Evolutionary conservation across 345 rosid species (phyloP).

Genomic region (Dipteronia dyeriana): DNA sequence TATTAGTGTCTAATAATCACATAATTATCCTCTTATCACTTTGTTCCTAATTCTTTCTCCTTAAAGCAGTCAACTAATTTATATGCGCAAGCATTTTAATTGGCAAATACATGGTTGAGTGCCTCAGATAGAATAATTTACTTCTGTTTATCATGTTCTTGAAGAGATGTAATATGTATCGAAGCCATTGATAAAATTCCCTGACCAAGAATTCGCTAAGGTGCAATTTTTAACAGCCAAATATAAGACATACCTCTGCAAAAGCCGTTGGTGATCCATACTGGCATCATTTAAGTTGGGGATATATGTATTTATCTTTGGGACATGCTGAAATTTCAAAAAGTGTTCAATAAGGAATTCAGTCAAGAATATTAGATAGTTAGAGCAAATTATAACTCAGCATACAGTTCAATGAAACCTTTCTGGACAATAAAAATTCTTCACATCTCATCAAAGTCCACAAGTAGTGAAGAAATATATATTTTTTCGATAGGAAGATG

Average conservation of each 20-base stretch:
- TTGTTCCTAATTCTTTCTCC: not conserved
- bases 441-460: not conserved
- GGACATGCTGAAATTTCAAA: slow-evolving; percentile 63
- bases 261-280: slow-evolving; percentile 89
- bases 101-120: not conserved
- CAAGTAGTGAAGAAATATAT: not conserved
- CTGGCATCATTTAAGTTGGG: slow-evolving; percentile 78
- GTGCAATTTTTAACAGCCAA: slow-evolving; percentile 20
- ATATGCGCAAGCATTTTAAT: not conserved
- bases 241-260: slow-evolving; percentile 58
- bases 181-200: not conserved
- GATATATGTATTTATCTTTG: slow-evolving; percentile 74
- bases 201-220: not conserved
- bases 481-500: not conserved
- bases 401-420: not conserved
- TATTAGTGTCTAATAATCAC: not conserved
- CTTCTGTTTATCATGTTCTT: not conserved
- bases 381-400: not conserved
- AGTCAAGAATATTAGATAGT: slow-evolving; percentile 12
- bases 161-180: not conserved
- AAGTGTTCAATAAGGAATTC: slow-evolving; percentile 16
- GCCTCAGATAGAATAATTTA: not conserved
- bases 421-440: not conserved
- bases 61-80: not conserved
- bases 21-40: not conserved